Evolutionary conservation across 768 basidiomycete genomes (phyloP).

Genomic region (Multifurca ochricompacta): DNA sequence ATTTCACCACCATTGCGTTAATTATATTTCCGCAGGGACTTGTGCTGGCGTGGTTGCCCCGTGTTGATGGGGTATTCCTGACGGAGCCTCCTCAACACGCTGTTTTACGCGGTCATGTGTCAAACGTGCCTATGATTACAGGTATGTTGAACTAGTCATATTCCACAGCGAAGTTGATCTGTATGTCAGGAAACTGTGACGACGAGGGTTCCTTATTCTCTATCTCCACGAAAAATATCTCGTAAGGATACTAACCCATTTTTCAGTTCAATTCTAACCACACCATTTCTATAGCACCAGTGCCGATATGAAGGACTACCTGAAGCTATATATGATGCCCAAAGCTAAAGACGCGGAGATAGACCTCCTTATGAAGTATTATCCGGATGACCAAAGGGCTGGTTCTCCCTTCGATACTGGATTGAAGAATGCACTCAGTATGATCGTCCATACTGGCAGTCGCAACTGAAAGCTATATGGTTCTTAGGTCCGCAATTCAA

Average conservation of each 20-base stretch:
- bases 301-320: slow-evolving; percentile 3
- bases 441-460: slow-evolving; percentile 1
- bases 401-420: slow-evolving; percentile 21
- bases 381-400: slow-evolving; percentile 17
- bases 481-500: slow-evolving; percentile 16
- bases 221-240: slow-evolving; percentile 24
- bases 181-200: slow-evolving; percentile 38
- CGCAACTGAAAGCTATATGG: background rate
- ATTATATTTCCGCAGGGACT: slow-evolving; percentile 19
- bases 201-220: slow-evolving; percentile 49
- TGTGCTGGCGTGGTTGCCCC: slow-evolving; percentile 24
- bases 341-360: slow-evolving; percentile 18
- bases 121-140: slow-evolving; percentile 22
- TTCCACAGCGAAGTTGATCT: background rate
- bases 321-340: slow-evolving; percentile 23
- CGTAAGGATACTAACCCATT: slow-evolving; percentile 21
- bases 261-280: background rate
- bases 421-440: slow-evolving; percentile 24
- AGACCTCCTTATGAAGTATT: slow-evolving; percentile 20
- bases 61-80: slow-evolving; percentile 25
- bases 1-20: too few species aligned
- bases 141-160: slow-evolving; percentile 8
- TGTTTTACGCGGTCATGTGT: slow-evolving; percentile 19
- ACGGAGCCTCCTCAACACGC: slow-evolving; percentile 20
- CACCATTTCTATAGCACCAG: background rate